A percentile compares a stretch with the other conserved stretches of the same genome.
Conservation (phyloP, 225 moss, liverwort and hornwort species). For the Bryum argenteum region DNA sequence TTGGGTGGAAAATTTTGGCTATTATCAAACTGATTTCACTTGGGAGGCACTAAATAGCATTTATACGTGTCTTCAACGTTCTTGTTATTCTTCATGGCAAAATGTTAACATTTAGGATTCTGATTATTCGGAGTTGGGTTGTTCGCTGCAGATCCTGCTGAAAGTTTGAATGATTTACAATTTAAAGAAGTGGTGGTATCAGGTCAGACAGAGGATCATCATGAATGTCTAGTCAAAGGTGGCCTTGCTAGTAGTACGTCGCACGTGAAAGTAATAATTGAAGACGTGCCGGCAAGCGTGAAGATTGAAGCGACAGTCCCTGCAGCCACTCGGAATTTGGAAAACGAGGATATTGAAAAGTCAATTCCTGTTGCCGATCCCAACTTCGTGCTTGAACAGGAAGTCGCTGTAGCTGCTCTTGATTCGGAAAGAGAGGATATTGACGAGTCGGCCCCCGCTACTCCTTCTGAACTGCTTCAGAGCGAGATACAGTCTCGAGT, state of each 20-base stretch:
- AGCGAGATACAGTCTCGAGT: constrained; percentile 35
- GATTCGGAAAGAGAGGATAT: constrained; percentile 25
- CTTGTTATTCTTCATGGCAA: neutral
- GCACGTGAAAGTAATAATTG: constrained; percentile 13
- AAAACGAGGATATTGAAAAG: constrained; percentile 23
- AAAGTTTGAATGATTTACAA: constrained; percentile 19
- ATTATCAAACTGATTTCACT: neutral
- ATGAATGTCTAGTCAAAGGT: constrained; percentile 22
- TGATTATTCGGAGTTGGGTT: neutral
- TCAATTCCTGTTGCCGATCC: constrained; percentile 24
- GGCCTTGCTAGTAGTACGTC: constrained; percentile 24
- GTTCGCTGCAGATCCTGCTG: constrained; percentile 25
- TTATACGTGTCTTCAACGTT: neutral
- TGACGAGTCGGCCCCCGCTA: constrained; percentile 41
- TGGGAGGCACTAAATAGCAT: too few relatives aligned
- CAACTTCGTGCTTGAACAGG: constrained; percentile 28
- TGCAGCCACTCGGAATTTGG: constrained; percentile 23
- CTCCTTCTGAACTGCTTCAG: constrained; percentile 46
- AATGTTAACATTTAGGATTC: neutral
- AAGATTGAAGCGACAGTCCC: constrained; percentile 23
- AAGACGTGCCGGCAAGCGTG: constrained; percentile 20
- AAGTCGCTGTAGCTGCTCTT: constrained; percentile 34
- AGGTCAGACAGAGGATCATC: constrained; percentile 26
- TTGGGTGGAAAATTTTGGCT: neutral
- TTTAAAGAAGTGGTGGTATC: constrained; percentile 15